phyloP scores from a whole-genome alignment of 352 stramenopile genomes.

The Phytophthora vignae region DNA sequence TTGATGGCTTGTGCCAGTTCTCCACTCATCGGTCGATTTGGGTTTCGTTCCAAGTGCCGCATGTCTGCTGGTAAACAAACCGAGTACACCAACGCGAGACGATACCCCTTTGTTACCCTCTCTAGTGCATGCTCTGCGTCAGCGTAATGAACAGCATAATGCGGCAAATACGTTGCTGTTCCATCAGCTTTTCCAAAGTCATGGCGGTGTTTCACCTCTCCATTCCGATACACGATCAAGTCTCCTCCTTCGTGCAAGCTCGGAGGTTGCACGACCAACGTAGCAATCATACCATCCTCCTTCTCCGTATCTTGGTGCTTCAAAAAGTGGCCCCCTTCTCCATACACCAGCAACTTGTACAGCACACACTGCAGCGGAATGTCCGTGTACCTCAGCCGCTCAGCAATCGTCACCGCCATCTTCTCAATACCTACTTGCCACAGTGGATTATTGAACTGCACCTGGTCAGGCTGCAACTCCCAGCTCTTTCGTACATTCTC shows the following conservation, averaged over 20 bases:
- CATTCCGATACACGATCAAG: conserved; percentile 29
- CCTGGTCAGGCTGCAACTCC: conserved; percentile 7
- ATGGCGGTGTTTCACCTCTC: conserved; percentile 17
- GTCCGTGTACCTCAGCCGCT: conserved; percentile 13
- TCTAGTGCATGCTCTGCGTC: conserved; percentile 32
- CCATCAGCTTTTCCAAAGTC: conserved; percentile 31
- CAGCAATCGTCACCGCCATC: conserved; percentile 5
- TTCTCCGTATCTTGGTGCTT: conserved; percentile 64
- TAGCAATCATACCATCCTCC: conserved; percentile 55
- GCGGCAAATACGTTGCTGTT: conserved; percentile 12
- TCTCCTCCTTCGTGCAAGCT: conserved; percentile 34
- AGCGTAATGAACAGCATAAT: conserved; percentile 39
- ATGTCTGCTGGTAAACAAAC: conserved; percentile 32
- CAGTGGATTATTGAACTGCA: conserved; percentile 11
- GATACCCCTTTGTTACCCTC: conserved; percentile 30
- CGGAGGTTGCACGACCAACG: conserved; percentile 34
- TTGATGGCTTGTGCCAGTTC: conserved; percentile 22
- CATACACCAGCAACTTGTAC: conserved; percentile 9
- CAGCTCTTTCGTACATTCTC: conserved; percentile 28
- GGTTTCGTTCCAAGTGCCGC: conserved; percentile 8
- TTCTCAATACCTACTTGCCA: conserved; percentile 14
- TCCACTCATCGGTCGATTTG: conserved; percentile 1
- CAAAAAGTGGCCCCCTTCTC: conserved; percentile 47
- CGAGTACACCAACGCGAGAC: conserved; percentile 36
- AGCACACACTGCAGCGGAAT: conserved; percentile 12